Conservation (phyloP, 257 asterid species). For the Perilla frutescens region DNA sequence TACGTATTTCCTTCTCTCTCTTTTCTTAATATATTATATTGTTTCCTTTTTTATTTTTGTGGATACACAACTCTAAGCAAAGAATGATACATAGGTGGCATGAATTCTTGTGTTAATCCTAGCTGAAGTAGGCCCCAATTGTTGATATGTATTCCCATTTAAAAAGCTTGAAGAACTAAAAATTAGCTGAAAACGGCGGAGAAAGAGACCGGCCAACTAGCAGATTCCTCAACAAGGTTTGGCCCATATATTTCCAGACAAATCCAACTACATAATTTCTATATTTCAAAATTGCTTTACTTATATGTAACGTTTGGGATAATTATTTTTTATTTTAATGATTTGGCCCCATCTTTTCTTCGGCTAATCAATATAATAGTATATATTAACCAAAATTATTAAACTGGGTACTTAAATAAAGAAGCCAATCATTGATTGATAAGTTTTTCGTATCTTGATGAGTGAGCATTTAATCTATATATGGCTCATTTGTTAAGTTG, state of each 20-base stretch:
- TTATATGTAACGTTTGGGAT: slow-evolving; percentile 30
- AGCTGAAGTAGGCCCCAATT: slow-evolving; percentile 36
- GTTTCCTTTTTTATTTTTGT: background rate
- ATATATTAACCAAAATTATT: no score
- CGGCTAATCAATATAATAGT: background rate
- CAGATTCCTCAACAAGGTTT: slow-evolving; percentile 41
- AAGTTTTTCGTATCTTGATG: slow-evolving; percentile 24
- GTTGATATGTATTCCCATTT: slow-evolving; percentile 30
- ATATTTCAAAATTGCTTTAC: slow-evolving; percentile 9
- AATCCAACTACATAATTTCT: slow-evolving; percentile 29
- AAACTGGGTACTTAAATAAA: background rate
- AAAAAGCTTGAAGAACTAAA: slow-evolving; percentile 16
- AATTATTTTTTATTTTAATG: background rate
- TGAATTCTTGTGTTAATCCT: slow-evolving; percentile 24
- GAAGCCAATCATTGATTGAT: slow-evolving; percentile 37
- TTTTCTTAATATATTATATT: background rate
- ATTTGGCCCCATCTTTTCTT: background rate
- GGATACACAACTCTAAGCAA: slow-evolving; percentile 35
- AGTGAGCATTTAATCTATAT: slow-evolving; percentile 26
- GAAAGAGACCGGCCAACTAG: slow-evolving; percentile 51
- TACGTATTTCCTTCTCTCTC: no score
- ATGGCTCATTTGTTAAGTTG: slow-evolving; percentile 51
- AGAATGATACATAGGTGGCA: slow-evolving; percentile 30
- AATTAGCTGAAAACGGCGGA: slow-evolving; percentile 51
- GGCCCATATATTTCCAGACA: slow-evolving; percentile 44